Base-by-base conservation (phyloP, 1,284 basidiomycete genomes). In the Sporisorium graminicola region DNA sequence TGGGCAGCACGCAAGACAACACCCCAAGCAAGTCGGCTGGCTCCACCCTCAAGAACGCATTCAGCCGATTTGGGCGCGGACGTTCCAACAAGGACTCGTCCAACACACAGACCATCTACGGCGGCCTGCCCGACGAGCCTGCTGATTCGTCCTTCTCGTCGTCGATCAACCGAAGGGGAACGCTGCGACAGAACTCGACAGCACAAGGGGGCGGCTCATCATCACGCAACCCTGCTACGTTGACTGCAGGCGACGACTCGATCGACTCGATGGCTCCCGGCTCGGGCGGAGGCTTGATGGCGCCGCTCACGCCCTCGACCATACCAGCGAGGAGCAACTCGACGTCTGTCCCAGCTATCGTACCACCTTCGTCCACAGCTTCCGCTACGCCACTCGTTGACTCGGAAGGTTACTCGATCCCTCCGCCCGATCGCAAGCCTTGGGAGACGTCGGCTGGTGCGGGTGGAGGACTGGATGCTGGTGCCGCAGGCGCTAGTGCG, bases 401-500 rank as follows among this genome's bases (percentile, higher is more conserved):
- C 55, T 81, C 83, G 0, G 88, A 89, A 54, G 89, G 89, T 7
- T 89, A 86, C 85, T 87, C 88, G 12, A 87, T 89, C 12, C 87
- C 88, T 16, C 89, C 89, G 0, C 82, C 86, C 1, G 88, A 88
- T 71, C 82, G 87, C 52, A 86, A 83, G 65, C 86, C 86, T 2
- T 88, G 87, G 88, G 88, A 83, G 78, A 58, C 65, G 51, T 61
- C 8, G 64, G 44, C 14, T n/a, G n/a, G n/a, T n/a, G n/a, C n/a
- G n/a, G n/a, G n/a, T n/a, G n/a, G n/a, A n/a, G n/a, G n/a, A n/a
- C n/a, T n/a, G n/a, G 46, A 42, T 14, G 58, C 26, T 3, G 55
- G 58, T 10, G 43, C 50, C 14, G 64, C 26, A 5, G 55, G 55
- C 22, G 58, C 22, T 4, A 42, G 29, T 20, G 33, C 63, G 18